Percentiles rank a stretch among this genome's conserved stretches.
Evolutionary conservation across 2,329 filamentous ascomycete species (phyloP).

Genomic region (Alternaria ventricosa): DNA sequence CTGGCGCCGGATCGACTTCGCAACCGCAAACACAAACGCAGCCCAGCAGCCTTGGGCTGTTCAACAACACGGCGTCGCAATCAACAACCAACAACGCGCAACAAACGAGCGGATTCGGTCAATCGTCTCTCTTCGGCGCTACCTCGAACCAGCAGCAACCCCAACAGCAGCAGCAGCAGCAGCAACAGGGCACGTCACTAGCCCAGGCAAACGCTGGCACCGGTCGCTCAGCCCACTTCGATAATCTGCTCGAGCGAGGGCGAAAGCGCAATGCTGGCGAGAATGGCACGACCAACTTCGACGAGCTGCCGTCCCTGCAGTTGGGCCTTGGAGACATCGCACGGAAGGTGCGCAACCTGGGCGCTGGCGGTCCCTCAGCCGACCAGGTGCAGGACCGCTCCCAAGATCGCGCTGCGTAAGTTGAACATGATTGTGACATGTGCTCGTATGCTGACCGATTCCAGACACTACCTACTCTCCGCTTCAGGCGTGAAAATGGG

Average conservation of each 20-base stretch:
- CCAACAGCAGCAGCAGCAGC: slow-evolving; percentile 23
- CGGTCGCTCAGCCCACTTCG: slow-evolving; percentile 66
- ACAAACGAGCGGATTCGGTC: slow-evolving; percentile 39
- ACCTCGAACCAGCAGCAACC: slow-evolving; percentile 36
- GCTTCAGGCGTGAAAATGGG: slow-evolving; percentile 92
- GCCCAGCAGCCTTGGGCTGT: slow-evolving; percentile 27
- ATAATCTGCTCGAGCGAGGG: slow-evolving; percentile 67
- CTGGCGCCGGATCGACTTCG: slow-evolving; percentile 27
- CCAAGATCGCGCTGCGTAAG: slow-evolving; percentile 60
- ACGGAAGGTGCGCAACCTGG: slow-evolving; percentile 76
- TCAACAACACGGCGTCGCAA: slow-evolving; percentile 38
- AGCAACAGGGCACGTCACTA: slow-evolving; percentile 39
- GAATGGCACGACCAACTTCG: slow-evolving; percentile 64
- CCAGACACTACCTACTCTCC: slow-evolving; percentile 87
- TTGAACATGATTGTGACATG: neutral
- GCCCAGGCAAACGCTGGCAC: slow-evolving; percentile 41
- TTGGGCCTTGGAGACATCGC: slow-evolving; percentile 89
- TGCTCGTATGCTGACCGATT: slow-evolving; percentile 19
- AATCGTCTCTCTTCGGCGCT: slow-evolving; percentile 34
- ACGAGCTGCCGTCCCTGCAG: slow-evolving; percentile 87
- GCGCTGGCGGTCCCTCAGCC: slow-evolving; percentile 71
- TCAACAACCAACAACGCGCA: slow-evolving; percentile 32
- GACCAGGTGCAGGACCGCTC: slow-evolving; percentile 53
- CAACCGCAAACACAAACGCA: slow-evolving; percentile 38
- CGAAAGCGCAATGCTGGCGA: slow-evolving; percentile 73